Evolutionary conservation across 768 basidiomycete species (phyloP).

Genomic region (Mycena venus): DNA sequence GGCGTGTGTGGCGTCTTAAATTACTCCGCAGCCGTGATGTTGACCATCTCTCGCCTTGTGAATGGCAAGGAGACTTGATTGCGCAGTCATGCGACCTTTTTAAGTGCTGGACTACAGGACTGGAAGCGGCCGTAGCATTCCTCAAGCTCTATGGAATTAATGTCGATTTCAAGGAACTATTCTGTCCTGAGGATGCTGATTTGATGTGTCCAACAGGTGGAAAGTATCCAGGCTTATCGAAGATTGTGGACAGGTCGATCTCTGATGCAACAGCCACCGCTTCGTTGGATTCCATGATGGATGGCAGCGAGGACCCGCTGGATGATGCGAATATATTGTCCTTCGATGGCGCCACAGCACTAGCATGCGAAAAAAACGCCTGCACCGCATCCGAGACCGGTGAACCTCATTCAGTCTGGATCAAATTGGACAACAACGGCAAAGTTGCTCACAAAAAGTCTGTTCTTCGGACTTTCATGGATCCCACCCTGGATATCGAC

Average conservation of each 20-base stretch:
- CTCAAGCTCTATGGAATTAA: no score
- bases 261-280: not conserved
- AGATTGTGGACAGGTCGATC: no score
- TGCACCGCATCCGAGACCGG: not conserved
- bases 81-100: no score
- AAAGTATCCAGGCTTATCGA: no score
- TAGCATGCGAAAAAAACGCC: not conserved
- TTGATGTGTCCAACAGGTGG: no score
- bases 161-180: not conserved
- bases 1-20: no score
- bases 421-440: not conserved
- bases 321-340: not conserved
- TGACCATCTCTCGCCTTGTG: no score
- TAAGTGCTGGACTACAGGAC: no score
- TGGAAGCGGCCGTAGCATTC: no score
- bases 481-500: not conserved
- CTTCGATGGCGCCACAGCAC: not conserved
- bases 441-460: not conserved
- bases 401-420: not conserved
- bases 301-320: no score
- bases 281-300: no score
- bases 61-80: no score
- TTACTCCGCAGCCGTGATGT: constrained; percentile 6
- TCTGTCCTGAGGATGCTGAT: not conserved
- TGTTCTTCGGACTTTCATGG: not conserved